These are phyloP conservation scores for Thermochaetoides dissita DNA, from an alignment of 2,329 filamentous ascomycete genomes.

Conservation along the genomic window DNA sequence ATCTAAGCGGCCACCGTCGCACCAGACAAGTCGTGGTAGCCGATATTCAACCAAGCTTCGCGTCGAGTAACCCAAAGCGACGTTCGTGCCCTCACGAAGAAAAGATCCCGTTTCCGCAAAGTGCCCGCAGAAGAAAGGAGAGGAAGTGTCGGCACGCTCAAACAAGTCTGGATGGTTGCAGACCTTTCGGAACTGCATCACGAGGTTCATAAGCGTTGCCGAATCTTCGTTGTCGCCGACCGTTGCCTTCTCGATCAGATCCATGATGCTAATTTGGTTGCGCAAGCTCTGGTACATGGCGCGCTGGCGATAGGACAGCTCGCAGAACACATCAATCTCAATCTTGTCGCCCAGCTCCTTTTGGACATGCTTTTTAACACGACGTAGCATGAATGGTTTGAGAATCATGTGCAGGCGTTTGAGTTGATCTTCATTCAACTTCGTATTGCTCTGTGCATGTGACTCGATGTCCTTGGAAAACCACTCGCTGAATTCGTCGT, in stretches of 20 bases:
- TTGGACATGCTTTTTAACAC: conserved; percentile 99
- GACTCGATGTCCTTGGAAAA: conserved; percentile 95
- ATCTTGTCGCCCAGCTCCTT: conserved; percentile 99
- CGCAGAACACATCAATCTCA: conserved; percentile 88
- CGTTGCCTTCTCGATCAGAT: conserved; percentile 92
- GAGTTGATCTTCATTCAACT: conserved; percentile 95
- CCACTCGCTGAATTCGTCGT: conserved; percentile 88
- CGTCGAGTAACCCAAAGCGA: conserved; percentile 76
- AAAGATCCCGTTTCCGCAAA: conserved; percentile 96
- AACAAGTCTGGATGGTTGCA: conserved; percentile 98
- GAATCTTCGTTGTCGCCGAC: conserved; percentile 80
- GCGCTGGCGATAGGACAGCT: conserved; percentile 89
- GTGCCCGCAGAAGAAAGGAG: conserved; percentile 67
- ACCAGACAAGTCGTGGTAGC: conserved; percentile 69
- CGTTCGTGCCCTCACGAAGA: conserved; percentile 68
- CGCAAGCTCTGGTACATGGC: conserved; percentile 85
- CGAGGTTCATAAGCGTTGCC: conserved; percentile 93
- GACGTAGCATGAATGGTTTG: conserved; percentile 97
- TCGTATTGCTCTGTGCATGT: conserved; percentile 97
- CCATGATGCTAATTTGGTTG: conserved; percentile 97
- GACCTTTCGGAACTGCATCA: conserved; percentile 99
- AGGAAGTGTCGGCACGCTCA: conserved; percentile 81
- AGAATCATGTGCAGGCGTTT: conserved; percentile 96
- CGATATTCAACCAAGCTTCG: conserved; percentile 75
- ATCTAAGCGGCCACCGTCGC: conserved; percentile 63